Evolutionary conservation across 306 rosid genomes (phyloP).

Genomic region (Prunus mongolica): DNA sequence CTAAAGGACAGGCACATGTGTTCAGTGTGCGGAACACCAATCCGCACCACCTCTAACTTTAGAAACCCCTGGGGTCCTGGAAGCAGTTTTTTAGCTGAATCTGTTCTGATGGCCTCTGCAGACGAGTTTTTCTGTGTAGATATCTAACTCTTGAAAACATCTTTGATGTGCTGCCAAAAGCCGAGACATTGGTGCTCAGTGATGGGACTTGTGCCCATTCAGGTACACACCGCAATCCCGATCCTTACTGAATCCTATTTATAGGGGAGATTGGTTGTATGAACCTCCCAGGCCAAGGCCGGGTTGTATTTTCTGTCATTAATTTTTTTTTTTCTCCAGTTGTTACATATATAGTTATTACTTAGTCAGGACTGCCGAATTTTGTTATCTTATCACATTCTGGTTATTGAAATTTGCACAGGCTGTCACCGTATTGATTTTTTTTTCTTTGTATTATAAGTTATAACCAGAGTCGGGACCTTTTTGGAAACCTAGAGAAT

Average conservation of each 20-base stretch:
- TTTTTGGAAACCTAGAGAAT: conserved; percentile 15
- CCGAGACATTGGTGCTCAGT: conserved; percentile 40
- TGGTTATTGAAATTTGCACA: conserved; percentile 80
- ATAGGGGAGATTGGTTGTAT: conserved; percentile 60
- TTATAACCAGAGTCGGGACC: conserved; percentile 14
- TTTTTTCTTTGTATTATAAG: conserved; percentile 26
- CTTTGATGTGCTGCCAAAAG: conserved; percentile 55
- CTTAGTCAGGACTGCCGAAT: conserved; percentile 63
- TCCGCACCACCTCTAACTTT: conserved; percentile 26
- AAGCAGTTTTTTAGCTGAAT: conserved; percentile 33
- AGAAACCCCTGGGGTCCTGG: conserved; percentile 31
- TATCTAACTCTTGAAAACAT: conserved; percentile 70
- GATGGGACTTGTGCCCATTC: conserved; percentile 44
- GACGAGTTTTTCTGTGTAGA: conserved; percentile 80
- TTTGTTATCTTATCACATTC: conserved; percentile 59
- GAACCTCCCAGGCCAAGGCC: conserved; percentile 60
- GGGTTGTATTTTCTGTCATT: conserved; percentile 48
- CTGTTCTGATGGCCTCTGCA: conserved; percentile 44
- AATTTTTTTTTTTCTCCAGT: conserved; percentile 34
- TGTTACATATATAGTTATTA: conserved; percentile 76
- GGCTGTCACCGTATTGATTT: conserved; percentile 31
- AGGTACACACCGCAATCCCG: conserved; percentile 39
- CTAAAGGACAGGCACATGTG: conserved; percentile 10
- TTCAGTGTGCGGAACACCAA: background rate
- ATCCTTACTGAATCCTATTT: conserved; percentile 48